A percentile compares a stretch with the other conserved stretches of the same genome.
Conservation (phyloP, 192 early-diverging fungal genomes). For the Coemansia umbellata region DNA sequence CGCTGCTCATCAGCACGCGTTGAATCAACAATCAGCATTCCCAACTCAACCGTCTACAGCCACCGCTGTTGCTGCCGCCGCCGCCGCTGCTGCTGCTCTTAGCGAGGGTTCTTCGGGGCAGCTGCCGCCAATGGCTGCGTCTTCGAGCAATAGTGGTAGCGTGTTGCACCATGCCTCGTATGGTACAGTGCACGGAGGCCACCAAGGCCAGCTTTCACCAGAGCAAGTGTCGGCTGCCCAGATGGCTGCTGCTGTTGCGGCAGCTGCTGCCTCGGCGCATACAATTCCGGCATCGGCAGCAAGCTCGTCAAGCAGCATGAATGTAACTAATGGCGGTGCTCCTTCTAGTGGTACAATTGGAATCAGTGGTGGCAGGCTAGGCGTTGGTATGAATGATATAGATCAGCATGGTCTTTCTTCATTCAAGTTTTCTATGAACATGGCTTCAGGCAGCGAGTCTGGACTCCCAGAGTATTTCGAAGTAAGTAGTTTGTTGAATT, state of each 20-base stretch:
- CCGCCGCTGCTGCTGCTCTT: constrained; percentile 21
- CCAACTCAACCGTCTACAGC: constrained; percentile 17
- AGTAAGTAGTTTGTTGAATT: constrained; percentile 17
- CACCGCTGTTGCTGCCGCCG: constrained; percentile 1
- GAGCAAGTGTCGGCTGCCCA: constrained; percentile 43
- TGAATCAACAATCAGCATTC: constrained; percentile 23
- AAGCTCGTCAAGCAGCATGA: neutral
- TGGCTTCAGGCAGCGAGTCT: constrained; percentile 31
- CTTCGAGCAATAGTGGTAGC: neutral
- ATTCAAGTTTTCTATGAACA: constrained; percentile 44
- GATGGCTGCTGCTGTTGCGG: constrained; percentile 45
- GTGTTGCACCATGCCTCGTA: constrained; percentile 22
- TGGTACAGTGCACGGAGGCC: constrained; percentile 4
- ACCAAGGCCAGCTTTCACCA: constrained; percentile 13
- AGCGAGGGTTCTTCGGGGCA: constrained; percentile 28
- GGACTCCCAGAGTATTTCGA: constrained; percentile 46
- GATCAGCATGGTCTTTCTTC: constrained; percentile 28
- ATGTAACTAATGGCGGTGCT: constrained; percentile 3
- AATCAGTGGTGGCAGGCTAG: constrained; percentile 6
- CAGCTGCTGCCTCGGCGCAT: constrained; percentile 38
- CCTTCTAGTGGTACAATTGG: constrained; percentile 11
- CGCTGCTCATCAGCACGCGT: constrained; percentile 8
- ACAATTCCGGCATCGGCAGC: constrained; percentile 14
- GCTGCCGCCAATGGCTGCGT: constrained; percentile 9
- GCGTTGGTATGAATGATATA: constrained; percentile 18